Evolutionary conservation across 2,329 filamentous ascomycete genomes (phyloP).

Genomic region (Diaporthe ilicicola): DNA sequence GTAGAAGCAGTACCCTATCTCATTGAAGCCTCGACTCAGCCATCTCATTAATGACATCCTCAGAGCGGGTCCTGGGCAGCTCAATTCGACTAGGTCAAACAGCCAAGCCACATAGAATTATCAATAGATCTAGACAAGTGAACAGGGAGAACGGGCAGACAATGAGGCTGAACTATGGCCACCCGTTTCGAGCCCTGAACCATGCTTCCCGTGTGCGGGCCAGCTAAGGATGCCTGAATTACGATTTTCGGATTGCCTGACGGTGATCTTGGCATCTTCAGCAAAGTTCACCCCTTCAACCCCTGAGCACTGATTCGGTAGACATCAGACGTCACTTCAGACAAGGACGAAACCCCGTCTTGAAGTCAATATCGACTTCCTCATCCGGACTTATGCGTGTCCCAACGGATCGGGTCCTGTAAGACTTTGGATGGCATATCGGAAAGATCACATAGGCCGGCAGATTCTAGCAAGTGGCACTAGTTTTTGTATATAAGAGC

Average conservation of each 20-base stretch:
- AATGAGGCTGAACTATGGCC: neutral
- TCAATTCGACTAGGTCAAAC: slow-evolving; percentile 7
- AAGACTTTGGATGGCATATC: neutral
- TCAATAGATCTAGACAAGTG: neutral
- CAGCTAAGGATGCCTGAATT: neutral
- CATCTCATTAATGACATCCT: neutral
- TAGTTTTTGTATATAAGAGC: slow-evolving; percentile 4
- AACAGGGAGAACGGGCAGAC: neutral
- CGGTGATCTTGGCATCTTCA: slow-evolving; percentile 11
- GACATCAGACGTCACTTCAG: slow-evolving; percentile 21
- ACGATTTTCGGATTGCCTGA: slow-evolving; percentile 11
- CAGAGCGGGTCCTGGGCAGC: neutral
- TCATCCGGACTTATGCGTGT: neutral
- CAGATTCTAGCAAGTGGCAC: neutral
- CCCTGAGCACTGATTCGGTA: slow-evolving; percentile 10
- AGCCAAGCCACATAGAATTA: slow-evolving; percentile 2
- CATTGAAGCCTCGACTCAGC: slow-evolving; percentile 4
- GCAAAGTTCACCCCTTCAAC: neutral
- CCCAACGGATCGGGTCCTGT: neutral
- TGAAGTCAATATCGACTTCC: slow-evolving; percentile 12
- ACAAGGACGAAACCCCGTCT: slow-evolving; percentile 19
- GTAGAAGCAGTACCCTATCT: neutral
- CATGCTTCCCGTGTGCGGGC: slow-evolving; percentile 6
- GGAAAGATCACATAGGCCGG: neutral
- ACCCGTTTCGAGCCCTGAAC: neutral